phyloP scores from a whole-genome alignment of 306 rosid species.

The Rosa rugosa region DNA sequence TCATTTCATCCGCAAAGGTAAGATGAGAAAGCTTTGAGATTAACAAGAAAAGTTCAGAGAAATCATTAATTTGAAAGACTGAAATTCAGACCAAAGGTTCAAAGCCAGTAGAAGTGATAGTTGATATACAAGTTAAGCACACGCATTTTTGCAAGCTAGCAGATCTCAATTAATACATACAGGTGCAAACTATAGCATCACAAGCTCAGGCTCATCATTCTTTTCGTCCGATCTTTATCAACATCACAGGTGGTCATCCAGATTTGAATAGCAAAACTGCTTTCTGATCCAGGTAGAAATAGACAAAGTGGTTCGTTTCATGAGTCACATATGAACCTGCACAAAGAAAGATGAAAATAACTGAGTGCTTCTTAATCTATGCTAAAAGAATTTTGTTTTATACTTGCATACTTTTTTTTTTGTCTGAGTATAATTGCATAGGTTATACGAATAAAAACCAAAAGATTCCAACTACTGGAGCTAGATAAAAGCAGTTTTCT shows the following conservation, averaged over 20 bases:
- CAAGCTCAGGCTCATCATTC: constrained; percentile 22
- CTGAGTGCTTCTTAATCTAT: constrained; percentile 12
- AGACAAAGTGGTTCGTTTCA: constrained; percentile 95
- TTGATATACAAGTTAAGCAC: constrained; percentile 58
- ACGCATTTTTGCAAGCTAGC: constrained; percentile 38
- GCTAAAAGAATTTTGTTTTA: background rate
- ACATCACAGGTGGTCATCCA: constrained; percentile 50
- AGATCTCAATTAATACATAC: constrained; percentile 57
- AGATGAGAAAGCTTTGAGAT: background rate
- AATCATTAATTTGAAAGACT: constrained; percentile 21
- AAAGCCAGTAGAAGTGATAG: constrained; percentile 40
- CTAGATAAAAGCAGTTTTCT: constrained; percentile 24
- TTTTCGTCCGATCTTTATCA: constrained; percentile 27
- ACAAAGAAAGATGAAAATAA: constrained; percentile 10
- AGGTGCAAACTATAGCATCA: constrained; percentile 46
- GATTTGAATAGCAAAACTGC: constrained; percentile 92
- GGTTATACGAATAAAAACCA: background rate
- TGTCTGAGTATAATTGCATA: background rate
- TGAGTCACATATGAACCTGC: constrained; percentile 98
- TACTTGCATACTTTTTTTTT: background rate
- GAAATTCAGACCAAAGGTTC: constrained; percentile 36
- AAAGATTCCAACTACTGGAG: background rate
- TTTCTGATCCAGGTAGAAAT: constrained; percentile 98
- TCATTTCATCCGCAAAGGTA: constrained; percentile 2
- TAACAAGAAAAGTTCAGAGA: background rate